phyloP scores from a whole-genome alignment of 495 filamentous ascomycete species.

The Aspergillus sclerotiicarbonarius region DNA sequence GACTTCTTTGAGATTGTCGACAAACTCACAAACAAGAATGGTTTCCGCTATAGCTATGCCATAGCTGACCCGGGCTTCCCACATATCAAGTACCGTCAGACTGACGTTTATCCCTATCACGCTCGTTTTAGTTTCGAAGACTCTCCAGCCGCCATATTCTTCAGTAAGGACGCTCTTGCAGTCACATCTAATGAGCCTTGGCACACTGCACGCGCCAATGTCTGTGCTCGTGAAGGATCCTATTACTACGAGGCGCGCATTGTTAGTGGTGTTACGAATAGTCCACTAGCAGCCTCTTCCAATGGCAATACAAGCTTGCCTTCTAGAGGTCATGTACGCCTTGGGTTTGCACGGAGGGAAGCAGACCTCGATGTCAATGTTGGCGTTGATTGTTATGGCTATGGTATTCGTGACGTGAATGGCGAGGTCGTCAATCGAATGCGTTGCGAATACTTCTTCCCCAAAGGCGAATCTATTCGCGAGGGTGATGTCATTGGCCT shows the following conservation, averaged over 20 bases:
- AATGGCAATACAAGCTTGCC: slow-evolving; percentile 34
- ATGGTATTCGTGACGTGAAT: slow-evolving; percentile 83
- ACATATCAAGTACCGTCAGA: slow-evolving; percentile 83
- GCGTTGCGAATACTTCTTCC: slow-evolving; percentile 83
- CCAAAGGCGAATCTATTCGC: slow-evolving; percentile 61
- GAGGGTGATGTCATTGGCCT: slow-evolving; percentile 96
- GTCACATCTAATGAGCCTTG: slow-evolving; percentile 46
- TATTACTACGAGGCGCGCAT: slow-evolving; percentile 95
- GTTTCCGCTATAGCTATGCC: slow-evolving; percentile 85
- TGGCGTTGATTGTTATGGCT: slow-evolving; percentile 94
- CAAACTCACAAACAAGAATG: slow-evolving; percentile 86
- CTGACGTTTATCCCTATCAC: slow-evolving; percentile 77
- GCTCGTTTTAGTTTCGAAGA: slow-evolving; percentile 90
- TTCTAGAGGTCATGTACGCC: slow-evolving; percentile 73
- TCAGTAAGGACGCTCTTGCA: slow-evolving; percentile 40
- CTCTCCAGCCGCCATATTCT: slow-evolving; percentile 64
- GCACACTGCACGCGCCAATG: slow-evolving; percentile 69
- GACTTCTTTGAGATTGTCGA: slow-evolving; percentile 47
- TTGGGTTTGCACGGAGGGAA: slow-evolving; percentile 89
- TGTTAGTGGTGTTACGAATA: slow-evolving; percentile 59
- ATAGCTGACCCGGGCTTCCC: slow-evolving; percentile 84
- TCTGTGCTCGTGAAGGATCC: slow-evolving; percentile 84
- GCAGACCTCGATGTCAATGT: slow-evolving; percentile 90
- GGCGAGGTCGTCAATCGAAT: slow-evolving; percentile 94
- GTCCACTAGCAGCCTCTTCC: slow-evolving; percentile 19